Evolutionary conservation across 495 filamentous ascomycete species (phyloP).

Genomic region (Baudoinia panamericana): DNA sequence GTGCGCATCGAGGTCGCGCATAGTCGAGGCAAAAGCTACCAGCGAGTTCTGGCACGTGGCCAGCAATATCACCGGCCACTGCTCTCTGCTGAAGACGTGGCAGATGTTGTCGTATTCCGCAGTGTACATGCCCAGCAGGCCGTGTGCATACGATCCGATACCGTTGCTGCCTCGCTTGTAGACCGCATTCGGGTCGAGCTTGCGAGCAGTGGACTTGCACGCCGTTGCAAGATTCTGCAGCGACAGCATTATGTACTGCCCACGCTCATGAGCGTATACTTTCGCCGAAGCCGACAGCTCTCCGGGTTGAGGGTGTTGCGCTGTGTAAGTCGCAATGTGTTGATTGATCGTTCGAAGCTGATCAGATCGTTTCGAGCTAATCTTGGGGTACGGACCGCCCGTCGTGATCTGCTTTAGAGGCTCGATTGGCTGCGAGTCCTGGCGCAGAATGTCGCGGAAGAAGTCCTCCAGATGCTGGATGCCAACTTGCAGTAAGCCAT

Average conservation of each 20-base stretch:
- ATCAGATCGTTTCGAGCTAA: constrained; percentile 44
- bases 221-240: constrained; percentile 76
- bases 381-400: constrained; percentile 47
- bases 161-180: constrained; percentile 89
- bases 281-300: constrained; percentile 48
- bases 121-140: constrained; percentile 70
- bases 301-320: constrained; percentile 35
- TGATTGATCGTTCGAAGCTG: constrained; percentile 45
- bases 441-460: constrained; percentile 60
- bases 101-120: constrained; percentile 83
- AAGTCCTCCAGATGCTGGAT: constrained; percentile 68
- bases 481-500: constrained; percentile 59
- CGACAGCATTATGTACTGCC: constrained; percentile 66
- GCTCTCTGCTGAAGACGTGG: constrained; percentile 66
- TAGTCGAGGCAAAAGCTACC: constrained; percentile 67
- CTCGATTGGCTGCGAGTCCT: constrained; percentile 65
- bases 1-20: constrained; percentile 79
- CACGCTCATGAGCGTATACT: constrained; percentile 74
- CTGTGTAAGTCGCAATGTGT: constrained; percentile 42
- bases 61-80: constrained; percentile 65
- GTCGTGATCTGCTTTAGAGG: constrained; percentile 92
- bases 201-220: constrained; percentile 75
- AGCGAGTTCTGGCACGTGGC: constrained; percentile 64
- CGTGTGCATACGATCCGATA: constrained; percentile 77
- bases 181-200: constrained; percentile 59